These are phyloP conservation scores for Isabelozyma rhagii DNA, from an alignment of 805 yeast genomes.

Conservation along the genomic window DNA sequence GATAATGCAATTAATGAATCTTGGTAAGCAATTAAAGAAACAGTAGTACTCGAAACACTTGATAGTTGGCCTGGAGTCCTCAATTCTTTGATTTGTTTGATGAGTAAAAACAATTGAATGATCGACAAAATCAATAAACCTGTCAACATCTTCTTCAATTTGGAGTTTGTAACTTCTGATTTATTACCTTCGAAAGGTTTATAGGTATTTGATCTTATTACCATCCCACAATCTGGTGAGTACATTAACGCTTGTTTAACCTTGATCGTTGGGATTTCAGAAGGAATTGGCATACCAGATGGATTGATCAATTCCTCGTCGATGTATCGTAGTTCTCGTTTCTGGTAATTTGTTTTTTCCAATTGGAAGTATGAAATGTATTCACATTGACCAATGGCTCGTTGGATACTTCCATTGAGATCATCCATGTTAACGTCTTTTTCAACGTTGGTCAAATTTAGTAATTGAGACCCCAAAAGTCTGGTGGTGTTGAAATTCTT, in stretches of 20 bases:
- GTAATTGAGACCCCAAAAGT: slow-evolving; percentile 38
- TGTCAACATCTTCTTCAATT: slow-evolving; percentile 39
- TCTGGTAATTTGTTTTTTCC: slow-evolving; percentile 53
- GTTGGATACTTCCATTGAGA: slow-evolving; percentile 32
- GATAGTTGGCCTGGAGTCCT: slow-evolving; percentile 80
- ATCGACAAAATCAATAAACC: slow-evolving; percentile 44
- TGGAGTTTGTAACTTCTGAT: slow-evolving; percentile 41
- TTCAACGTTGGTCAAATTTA: slow-evolving; percentile 41
- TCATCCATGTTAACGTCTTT: slow-evolving; percentile 36
- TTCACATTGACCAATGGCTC: slow-evolving; percentile 57
- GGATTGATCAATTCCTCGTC: slow-evolving; percentile 75
- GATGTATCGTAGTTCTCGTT: slow-evolving; percentile 52
- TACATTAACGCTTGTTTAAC: slow-evolving; percentile 60
- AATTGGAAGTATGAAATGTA: slow-evolving; percentile 65
- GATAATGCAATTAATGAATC: slow-evolving; percentile 71
- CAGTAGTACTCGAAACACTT: slow-evolving; percentile 51
- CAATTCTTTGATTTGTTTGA: slow-evolving; percentile 67
- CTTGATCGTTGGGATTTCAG: slow-evolving; percentile 50
- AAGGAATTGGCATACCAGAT: slow-evolving; percentile 69
- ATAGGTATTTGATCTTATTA: slow-evolving; percentile 27
- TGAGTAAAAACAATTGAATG: slow-evolving; percentile 52
- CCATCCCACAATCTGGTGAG: slow-evolving; percentile 86
- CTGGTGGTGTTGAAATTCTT: slow-evolving; percentile 44
- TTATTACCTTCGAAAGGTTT: slow-evolving; percentile 49
- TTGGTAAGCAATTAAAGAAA: slow-evolving; percentile 63